phyloP scores from a whole-genome alignment of 2,329 filamentous ascomycete genomes.

The Neopestalotiopsis rosae region DNA sequence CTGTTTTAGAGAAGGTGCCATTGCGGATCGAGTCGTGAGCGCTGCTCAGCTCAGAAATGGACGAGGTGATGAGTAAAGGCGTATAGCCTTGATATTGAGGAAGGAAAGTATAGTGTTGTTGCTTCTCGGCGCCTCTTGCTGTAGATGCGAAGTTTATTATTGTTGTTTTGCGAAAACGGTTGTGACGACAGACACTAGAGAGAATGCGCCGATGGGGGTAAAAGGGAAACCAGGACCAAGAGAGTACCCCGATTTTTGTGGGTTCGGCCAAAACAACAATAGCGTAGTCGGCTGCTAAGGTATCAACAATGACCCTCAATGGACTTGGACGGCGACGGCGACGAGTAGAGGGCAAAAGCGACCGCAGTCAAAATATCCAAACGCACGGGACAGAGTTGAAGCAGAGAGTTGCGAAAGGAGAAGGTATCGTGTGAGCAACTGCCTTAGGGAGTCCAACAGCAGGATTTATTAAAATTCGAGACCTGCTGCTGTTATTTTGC shows the following conservation, averaged over 20 bases:
- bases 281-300: not conserved
- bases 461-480: slow-evolving; percentile 11
- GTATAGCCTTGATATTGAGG: not conserved
- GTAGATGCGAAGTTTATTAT: slow-evolving; percentile 7
- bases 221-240: not conserved
- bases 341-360: not conserved
- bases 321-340: not conserved
- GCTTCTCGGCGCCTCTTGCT: not conserved
- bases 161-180: slow-evolving; percentile 7
- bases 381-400: not conserved
- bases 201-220: not conserved
- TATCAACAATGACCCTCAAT: not conserved
- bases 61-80: not conserved
- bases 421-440: slow-evolving; percentile 17
- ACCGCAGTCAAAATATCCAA: not conserved
- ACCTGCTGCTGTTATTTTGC: slow-evolving; percentile 15
- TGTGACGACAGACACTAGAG: slow-evolving; percentile 16
- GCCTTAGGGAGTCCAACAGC: slow-evolving; percentile 11
- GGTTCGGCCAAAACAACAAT: slow-evolving; percentile 5
- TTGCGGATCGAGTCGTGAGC: slow-evolving; percentile 28
- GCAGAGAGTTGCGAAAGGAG: not conserved
- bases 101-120: not conserved
- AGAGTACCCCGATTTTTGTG: slow-evolving; percentile 3
- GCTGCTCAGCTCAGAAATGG: not conserved
- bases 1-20: slow-evolving; percentile 56